Evolutionary conservation across 1,284 basidiomycete genomes (phyloP).

Genomic region (Pseudozyma flocculosa): DNA sequence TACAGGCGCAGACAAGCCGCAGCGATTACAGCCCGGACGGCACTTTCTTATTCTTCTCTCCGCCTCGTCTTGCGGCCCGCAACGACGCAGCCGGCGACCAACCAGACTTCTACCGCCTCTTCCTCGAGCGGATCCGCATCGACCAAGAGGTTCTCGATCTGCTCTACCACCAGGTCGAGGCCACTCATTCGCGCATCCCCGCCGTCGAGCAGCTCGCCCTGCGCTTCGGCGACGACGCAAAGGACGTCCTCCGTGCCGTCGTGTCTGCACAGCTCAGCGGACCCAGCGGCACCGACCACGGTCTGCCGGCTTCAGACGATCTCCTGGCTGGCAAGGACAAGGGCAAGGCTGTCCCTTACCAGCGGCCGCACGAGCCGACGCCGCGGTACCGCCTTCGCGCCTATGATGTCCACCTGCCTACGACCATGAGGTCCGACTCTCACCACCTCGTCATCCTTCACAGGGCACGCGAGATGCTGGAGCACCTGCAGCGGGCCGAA

Average conservation of each 20-base stretch:
- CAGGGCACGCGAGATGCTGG: constrained; percentile 31
- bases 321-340: background rate
- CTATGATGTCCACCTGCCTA: constrained; percentile 23
- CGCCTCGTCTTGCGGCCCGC: too few relatives aligned
- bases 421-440: constrained; percentile 20
- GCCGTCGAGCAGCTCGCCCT: constrained; percentile 9
- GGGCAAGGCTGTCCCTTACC: background rate
- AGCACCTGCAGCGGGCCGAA: constrained; percentile 34
- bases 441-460: constrained; percentile 34
- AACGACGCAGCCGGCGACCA: too few relatives aligned
- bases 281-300: constrained; percentile 9
- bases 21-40: too few relatives aligned
- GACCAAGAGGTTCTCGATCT: constrained; percentile 25
- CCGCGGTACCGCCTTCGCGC: constrained; percentile 16
- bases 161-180: constrained; percentile 22
- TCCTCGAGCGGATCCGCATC: constrained; percentile 22
- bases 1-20: too few relatives aligned
- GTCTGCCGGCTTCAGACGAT: too few relatives aligned
- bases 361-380: too few relatives aligned
- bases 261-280: constrained; percentile 19
- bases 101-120: constrained; percentile 32
- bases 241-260: constrained; percentile 26
- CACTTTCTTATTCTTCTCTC: too few relatives aligned
- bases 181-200: constrained; percentile 11
- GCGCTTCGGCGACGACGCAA: constrained; percentile 26